Conservation (phyloP, 2,329 filamentous ascomycete species). For the Pyrenochaeta sp. region DNA sequence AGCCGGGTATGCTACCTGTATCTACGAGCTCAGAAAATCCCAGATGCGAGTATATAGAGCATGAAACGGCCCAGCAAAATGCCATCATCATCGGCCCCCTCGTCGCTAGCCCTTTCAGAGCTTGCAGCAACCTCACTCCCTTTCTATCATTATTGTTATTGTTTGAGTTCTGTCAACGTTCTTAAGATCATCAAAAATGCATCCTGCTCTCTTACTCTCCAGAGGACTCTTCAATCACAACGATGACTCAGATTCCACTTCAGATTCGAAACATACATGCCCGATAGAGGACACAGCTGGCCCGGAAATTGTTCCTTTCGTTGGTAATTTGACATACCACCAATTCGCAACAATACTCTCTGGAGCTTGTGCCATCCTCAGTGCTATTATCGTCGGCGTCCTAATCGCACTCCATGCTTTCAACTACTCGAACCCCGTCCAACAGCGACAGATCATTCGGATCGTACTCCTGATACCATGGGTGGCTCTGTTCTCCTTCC, state of each 20-base stretch:
- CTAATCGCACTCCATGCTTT: conserved; percentile 30
- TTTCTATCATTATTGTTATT: background rate
- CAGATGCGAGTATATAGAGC: background rate
- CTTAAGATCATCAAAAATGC: conserved; percentile 4
- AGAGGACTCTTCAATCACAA: conserved; percentile 3
- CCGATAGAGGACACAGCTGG: conserved; percentile 22
- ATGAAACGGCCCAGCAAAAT: background rate
- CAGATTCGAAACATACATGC: conserved; percentile 17
- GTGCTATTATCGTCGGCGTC: conserved; percentile 19
- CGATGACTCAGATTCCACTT: background rate
- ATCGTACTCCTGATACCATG: conserved; percentile 37
- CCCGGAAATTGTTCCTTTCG: conserved; percentile 26
- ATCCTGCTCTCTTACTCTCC: background rate
- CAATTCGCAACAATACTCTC: conserved; percentile 33
- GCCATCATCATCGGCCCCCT: background rate
- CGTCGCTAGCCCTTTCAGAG: background rate
- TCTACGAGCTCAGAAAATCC: background rate
- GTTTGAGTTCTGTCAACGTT: background rate
- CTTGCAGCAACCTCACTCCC: background rate
- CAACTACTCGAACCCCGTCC: conserved; percentile 39
- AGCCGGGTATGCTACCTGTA: background rate
- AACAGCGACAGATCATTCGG: conserved; percentile 43
- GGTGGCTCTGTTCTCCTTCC: conserved; percentile 35
- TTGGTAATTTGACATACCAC: conserved; percentile 36
- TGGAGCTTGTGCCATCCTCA: conserved; percentile 29